Evolutionary conservation across 108 stramenopile species (phyloP), one percentile per base, ranked within the genome.

Genomic region (Epithemia pelagica): DNA sequence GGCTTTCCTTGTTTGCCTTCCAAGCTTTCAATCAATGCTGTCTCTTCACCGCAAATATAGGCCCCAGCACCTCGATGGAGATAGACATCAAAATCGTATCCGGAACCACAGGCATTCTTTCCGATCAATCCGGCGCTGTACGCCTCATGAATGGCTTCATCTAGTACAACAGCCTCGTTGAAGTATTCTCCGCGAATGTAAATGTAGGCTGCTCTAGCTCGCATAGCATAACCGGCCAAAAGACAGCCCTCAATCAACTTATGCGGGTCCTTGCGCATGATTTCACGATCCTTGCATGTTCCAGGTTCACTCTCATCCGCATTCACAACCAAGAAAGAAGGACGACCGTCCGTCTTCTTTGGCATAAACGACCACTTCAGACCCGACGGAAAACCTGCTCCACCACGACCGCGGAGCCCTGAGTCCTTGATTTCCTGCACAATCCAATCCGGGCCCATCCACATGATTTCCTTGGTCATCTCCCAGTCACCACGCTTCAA

Each of bases 361-460:
- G 99, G 99, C 99, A 99, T 99, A 78, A 99, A 99, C 60, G 86
- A 89, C 99, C 99, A 99, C 92, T 99, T 99, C 32, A 99, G 87
- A 21, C 99, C 99, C 0, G 94, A 96, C 19, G 99, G 99, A 66
- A 98, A 98, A 0, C 98, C 98, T 22, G 97, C 98, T 8, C 99
- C 99, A 8, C 99, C 99, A 5, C 99, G 92, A 58, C 99, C 99
- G 32, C 99, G 92, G 3, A 99, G 81, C 23, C 99, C 99, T 1
- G 91, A 94, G 59, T 98, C 94, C 83, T 99, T 99, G 70, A 99
- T 98, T 75, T 99, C 99, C 69, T 98, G 92, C 24, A 99, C 97
- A 71, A 99, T 99, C 96, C 97, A 97, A 78, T 99, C 99, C 32
- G 99, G 99, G 52, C 99, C 99, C 97, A 96, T 92, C 74, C 88